Percentiles rank a stretch among this genome's conserved stretches.
phyloP scores from a whole-genome alignment of 257 asterid genomes.

The Datura wrightii region DNA sequence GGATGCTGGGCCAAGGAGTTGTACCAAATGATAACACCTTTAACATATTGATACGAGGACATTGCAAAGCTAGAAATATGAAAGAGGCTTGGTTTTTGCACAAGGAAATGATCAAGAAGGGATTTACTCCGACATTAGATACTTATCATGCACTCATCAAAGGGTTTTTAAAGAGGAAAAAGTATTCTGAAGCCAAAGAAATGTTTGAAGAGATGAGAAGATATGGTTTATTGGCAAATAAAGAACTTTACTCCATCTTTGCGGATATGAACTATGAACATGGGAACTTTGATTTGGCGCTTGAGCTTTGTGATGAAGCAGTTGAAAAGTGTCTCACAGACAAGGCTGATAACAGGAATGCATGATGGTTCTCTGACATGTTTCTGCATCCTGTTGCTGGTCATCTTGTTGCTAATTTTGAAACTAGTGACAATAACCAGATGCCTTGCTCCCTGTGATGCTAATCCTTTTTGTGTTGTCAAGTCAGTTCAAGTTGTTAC shows the following conservation, averaged over 20 bases:
- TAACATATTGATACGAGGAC: constrained; percentile 82
- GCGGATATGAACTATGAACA: constrained; percentile 77
- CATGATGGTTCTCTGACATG: constrained; percentile 33
- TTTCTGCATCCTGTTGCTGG: neutral
- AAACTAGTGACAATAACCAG: constrained; percentile 16
- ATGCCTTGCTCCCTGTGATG: constrained; percentile 10
- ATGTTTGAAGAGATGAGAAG: constrained; percentile 85
- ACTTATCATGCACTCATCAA: constrained; percentile 74
- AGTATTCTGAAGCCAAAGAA: constrained; percentile 71
- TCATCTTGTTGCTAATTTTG: neutral
- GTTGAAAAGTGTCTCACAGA: constrained; percentile 60
- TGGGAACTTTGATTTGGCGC: constrained; percentile 70
- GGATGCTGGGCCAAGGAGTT: constrained; percentile 66
- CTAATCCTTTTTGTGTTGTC: neutral
- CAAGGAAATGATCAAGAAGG: constrained; percentile 74
- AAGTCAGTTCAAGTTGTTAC: neutral
- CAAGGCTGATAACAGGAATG: constrained; percentile 42
- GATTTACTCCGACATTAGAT: constrained; percentile 57
- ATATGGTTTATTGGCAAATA: constrained; percentile 58
- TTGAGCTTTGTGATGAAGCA: constrained; percentile 89
- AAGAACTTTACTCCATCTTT: constrained; percentile 64
- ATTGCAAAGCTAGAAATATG: constrained; percentile 95
- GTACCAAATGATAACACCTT: constrained; percentile 68
- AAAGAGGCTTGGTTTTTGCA: constrained; percentile 93
- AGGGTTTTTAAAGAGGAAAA: constrained; percentile 82